A percentile compares a stretch with the other conserved stretches of the same genome.
These are phyloP conservation scores for Blumeria hordei DNA, from an alignment of 2,329 filamentous ascomycete species.

Conservation along the genomic window DNA sequence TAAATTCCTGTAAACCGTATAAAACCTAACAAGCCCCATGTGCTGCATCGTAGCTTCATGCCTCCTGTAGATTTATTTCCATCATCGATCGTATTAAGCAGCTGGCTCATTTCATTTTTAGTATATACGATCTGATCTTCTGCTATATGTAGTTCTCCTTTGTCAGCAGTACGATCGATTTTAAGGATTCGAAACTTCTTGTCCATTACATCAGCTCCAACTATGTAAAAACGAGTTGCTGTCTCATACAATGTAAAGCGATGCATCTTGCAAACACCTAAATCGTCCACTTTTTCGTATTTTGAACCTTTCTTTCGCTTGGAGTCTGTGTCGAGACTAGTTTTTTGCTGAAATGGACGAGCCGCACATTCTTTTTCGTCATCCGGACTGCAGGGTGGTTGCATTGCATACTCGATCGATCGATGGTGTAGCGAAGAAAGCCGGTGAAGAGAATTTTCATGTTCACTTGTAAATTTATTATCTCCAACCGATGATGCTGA, in stretches of 20 bases:
- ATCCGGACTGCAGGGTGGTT: slow-evolving; percentile 17
- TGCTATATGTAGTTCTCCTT: slow-evolving; percentile 45
- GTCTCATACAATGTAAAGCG: slow-evolving; percentile 97
- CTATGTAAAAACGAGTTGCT: slow-evolving; percentile 75
- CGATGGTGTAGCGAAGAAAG: slow-evolving; percentile 11
- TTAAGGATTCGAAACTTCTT: slow-evolving; percentile 77
- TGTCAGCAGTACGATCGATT: slow-evolving; percentile 70
- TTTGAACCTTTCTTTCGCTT: slow-evolving; percentile 12
- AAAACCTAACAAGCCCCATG: slow-evolving; percentile 86
- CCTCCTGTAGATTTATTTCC: slow-evolving; percentile 82
- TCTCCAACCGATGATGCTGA: slow-evolving; percentile 14
- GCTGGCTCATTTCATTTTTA: slow-evolving; percentile 72
- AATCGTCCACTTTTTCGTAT: slow-evolving; percentile 17
- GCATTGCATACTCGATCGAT: slow-evolving; percentile 6
- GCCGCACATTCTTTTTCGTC: slow-evolving; percentile 33
- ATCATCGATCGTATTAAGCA: slow-evolving; percentile 86
- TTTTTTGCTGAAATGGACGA: slow-evolving; percentile 30
- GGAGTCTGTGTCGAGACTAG: slow-evolving; percentile 19
- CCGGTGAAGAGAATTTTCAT: slow-evolving; percentile 9
- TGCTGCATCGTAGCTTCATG: slow-evolving; percentile 67
- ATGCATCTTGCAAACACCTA: slow-evolving; percentile 46
- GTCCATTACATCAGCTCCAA: slow-evolving; percentile 78
- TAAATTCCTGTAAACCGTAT: slow-evolving; percentile 88
- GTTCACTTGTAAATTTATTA: slow-evolving; percentile 7
- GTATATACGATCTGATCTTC: slow-evolving; percentile 93